Percentiles rank a stretch among this genome's conserved stretches.
Conservation (phyloP, 1,284 basidiomycete genomes). For the Malassezia nana region DNA sequence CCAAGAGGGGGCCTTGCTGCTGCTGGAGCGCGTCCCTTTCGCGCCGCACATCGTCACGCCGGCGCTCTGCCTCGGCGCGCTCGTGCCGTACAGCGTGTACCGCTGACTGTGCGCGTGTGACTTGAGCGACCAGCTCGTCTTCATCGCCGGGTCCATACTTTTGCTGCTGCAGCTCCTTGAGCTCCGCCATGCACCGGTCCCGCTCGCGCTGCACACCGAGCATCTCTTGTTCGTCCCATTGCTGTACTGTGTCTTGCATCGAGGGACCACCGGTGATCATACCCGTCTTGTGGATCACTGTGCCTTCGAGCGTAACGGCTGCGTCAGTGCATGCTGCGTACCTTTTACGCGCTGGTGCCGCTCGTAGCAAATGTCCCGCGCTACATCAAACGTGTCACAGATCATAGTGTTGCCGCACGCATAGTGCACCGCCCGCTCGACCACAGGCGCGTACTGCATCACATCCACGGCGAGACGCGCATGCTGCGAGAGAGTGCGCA, state of each 20-base stretch:
- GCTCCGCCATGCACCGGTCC: conserved; percentile 66
- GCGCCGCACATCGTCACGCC: conserved; percentile 26
- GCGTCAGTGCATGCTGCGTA: not conserved
- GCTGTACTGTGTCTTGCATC: conserved; percentile 55
- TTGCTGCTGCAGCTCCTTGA: conserved; percentile 69
- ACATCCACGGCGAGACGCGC: conserved; percentile 89
- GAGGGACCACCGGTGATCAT: conserved; percentile 81
- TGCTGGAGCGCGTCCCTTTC: conserved; percentile 29
- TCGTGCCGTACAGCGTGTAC: conserved; percentile 69
- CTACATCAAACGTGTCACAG: conserved; percentile 87
- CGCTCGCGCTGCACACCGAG: conserved; percentile 61
- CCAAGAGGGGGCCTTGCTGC: conserved; percentile 23
- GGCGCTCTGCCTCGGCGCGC: conserved; percentile 49
- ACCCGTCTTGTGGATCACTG: conserved; percentile 92
- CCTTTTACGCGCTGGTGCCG: conserved; percentile 88
- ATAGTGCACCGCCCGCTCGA: conserved; percentile 84
- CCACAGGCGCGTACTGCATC: conserved; percentile 48
- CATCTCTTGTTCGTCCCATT: conserved; percentile 84
- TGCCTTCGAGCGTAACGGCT: conserved; percentile 95
- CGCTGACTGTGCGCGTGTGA: conserved; percentile 67
- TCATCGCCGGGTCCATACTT: conserved; percentile 73
- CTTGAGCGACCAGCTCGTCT: conserved; percentile 65
- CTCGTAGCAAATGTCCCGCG: conserved; percentile 80
- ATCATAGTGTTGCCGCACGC: conserved; percentile 90
- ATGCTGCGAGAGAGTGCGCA: conserved; percentile 78